phyloP scores from a whole-genome alignment of 2,329 filamentous ascomycete species.

The Fusarium tuaranense region DNA sequence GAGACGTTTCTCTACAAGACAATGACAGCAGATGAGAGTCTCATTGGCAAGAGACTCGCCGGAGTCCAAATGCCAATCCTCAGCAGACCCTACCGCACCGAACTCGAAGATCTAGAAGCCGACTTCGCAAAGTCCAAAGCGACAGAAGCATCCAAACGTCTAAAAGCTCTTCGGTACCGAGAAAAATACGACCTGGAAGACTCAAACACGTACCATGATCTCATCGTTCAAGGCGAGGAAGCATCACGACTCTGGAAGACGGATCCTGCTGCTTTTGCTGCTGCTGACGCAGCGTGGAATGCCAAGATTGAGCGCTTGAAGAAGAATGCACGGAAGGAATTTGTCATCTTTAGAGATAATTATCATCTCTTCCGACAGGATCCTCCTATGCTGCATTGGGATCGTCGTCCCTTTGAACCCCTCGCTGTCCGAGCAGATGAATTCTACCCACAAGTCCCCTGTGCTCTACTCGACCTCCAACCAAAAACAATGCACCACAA shows the following conservation, averaged over 20 bases:
- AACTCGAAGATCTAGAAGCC: slow-evolving; percentile 55
- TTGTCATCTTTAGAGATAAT: slow-evolving; percentile 63
- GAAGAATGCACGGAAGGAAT: slow-evolving; percentile 51
- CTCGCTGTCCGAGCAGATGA: slow-evolving; percentile 69
- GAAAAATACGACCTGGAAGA: slow-evolving; percentile 40
- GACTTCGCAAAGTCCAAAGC: slow-evolving; percentile 30
- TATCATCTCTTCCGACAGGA: slow-evolving; percentile 61
- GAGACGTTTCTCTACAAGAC: slow-evolving; percentile 48
- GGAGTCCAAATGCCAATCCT: slow-evolving; percentile 45
- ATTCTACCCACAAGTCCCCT: slow-evolving; percentile 71
- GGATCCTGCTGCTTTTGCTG: slow-evolving; percentile 42
- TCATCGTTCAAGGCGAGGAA: slow-evolving; percentile 50
- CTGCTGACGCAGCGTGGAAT: slow-evolving; percentile 51
- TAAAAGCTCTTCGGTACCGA: slow-evolving; percentile 46
- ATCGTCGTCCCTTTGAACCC: slow-evolving; percentile 78
- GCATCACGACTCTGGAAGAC: slow-evolving; percentile 34
- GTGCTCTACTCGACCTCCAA: slow-evolving; percentile 74
- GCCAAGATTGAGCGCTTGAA: slow-evolving; percentile 48
- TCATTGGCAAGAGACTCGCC: slow-evolving; percentile 44
- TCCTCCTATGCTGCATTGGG: slow-evolving; percentile 71
- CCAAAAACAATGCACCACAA: slow-evolving; percentile 66
- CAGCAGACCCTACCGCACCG: slow-evolving; percentile 56
- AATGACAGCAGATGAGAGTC: slow-evolving; percentile 35
- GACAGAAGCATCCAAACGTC: slow-evolving; percentile 25
- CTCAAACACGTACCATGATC: slow-evolving; percentile 41